Conservation (phyloP, 208 protist genomes). For the Lotmaria passim region DNA sequence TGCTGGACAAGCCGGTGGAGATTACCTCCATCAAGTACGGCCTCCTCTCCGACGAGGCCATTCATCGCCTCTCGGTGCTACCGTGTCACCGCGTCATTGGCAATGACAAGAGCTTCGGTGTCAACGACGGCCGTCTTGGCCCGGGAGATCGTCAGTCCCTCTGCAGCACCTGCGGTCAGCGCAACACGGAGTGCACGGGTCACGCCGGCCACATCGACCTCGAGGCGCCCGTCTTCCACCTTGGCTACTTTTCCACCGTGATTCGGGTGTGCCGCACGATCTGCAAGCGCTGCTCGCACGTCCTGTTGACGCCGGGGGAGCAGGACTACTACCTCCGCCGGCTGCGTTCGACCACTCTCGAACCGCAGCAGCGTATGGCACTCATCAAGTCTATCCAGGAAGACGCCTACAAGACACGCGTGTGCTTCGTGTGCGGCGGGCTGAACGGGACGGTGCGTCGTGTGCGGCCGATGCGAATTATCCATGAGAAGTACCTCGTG, state of each 20-base stretch:
- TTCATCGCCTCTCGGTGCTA: constrained; percentile 84
- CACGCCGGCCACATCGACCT: constrained; percentile 99
- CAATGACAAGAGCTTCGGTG: constrained; percentile 69
- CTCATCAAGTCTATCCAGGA: constrained; percentile 82
- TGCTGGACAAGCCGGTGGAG: constrained; percentile 61
- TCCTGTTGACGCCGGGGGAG: constrained; percentile 90
- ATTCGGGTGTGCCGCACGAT: constrained; percentile 96
- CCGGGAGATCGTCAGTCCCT: constrained; percentile 76
- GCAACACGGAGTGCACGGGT: constrained; percentile 95
- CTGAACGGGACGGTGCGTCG: constrained; percentile 93
- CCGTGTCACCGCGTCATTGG: constrained; percentile 79
- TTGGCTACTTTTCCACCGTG: constrained; percentile 96
- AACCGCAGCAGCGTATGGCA: constrained; percentile 69
- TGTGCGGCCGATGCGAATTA: constrained; percentile 78
- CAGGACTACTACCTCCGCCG: constrained; percentile 71
- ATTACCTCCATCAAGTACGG: constrained; percentile 90
- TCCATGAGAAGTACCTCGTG: constrained; percentile 86
- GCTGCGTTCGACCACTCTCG: constrained; percentile 43
- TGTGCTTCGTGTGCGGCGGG: constrained; percentile 94
- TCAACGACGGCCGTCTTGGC: constrained; percentile 93
- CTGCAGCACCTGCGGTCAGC: constrained; percentile 95
- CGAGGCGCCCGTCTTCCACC: constrained; percentile 98
- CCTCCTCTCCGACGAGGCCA: constrained; percentile 86
- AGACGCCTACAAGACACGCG: constrained; percentile 89
- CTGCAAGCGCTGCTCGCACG: constrained; percentile 96